Conservation (phyloP, 148 eudicot genomes). For the Pouteria glomerata region DNA sequence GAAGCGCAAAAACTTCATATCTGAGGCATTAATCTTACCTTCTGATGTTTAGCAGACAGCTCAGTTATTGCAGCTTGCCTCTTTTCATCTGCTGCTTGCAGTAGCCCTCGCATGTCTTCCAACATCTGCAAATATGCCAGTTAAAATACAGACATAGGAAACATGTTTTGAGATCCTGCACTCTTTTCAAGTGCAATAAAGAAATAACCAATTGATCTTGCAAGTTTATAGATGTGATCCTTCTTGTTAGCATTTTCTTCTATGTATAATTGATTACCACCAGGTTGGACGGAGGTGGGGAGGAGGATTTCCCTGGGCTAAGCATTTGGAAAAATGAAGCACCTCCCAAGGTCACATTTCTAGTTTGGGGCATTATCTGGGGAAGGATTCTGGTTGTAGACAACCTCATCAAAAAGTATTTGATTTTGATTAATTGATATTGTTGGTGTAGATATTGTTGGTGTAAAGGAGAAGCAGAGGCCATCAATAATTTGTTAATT, state of each 20-base stretch:
- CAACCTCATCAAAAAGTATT: too few species aligned
- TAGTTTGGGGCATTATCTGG: too few species aligned
- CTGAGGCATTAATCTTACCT: conserved; percentile 41
- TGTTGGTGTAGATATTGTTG: too few species aligned
- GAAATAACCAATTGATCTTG: background rate
- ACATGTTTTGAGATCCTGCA: background rate
- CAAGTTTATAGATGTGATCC: background rate
- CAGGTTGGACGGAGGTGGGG: too few species aligned
- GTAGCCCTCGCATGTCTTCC: conserved; percentile 58
- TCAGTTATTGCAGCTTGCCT: conserved; percentile 65
- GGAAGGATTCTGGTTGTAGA: too few species aligned
- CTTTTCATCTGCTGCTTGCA: conserved; percentile 82
- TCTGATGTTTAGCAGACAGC: conserved; percentile 78
- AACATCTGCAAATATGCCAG: conserved; percentile 51
- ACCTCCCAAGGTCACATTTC: too few species aligned
- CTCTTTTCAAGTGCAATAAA: background rate
- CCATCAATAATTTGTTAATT: too few species aligned
- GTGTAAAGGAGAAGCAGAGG: too few species aligned
- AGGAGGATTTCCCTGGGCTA: too few species aligned
- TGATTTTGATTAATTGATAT: too few species aligned
- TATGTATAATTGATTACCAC: background rate
- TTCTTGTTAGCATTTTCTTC: too few species aligned
- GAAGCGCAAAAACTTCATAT: background rate
- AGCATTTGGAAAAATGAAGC: too few species aligned
- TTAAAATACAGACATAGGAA: conserved; percentile 8